Evolutionary conservation across 2,329 filamentous ascomycete genomes (phyloP).

Genomic region (Lasiodiplodia hormozganensis): DNA sequence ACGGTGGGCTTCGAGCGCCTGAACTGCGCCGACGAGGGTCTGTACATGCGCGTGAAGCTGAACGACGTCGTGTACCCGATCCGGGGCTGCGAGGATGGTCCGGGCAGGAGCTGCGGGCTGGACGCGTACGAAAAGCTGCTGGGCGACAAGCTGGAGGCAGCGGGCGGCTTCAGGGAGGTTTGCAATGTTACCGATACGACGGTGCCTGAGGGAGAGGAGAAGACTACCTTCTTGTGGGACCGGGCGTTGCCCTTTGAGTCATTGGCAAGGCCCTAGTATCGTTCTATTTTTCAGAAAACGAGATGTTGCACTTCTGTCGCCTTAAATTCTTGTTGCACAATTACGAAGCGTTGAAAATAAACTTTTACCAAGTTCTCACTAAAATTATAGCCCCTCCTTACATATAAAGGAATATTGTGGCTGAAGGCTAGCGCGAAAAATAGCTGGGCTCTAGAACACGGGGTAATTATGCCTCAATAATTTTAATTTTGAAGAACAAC

Average conservation of each 20-base stretch:
- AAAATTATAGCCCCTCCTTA: too few species aligned
- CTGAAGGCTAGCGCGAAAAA: too few species aligned
- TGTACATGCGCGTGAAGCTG: conserved; percentile 51
- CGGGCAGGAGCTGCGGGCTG: conserved; percentile 36
- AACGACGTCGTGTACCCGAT: conserved; percentile 69
- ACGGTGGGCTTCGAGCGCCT: conserved; percentile 68
- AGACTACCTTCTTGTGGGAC: conserved; percentile 40
- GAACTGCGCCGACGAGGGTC: conserved; percentile 35
- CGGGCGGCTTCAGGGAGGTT: conserved; percentile 59
- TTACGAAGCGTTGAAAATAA: too few species aligned
- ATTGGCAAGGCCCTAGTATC: conserved; percentile 36
- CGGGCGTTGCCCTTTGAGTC: conserved; percentile 35
- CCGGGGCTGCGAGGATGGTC: conserved; percentile 36
- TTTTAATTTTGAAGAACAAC: too few species aligned
- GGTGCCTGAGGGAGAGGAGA: conserved; percentile 33
- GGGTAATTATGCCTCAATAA: too few species aligned
- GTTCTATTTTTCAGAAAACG: too few species aligned
- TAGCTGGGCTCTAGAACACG: too few species aligned
- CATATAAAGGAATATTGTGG: too few species aligned
- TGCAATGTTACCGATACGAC: conserved; percentile 44
- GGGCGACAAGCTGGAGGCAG: conserved; percentile 52
- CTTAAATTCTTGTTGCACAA: too few species aligned
- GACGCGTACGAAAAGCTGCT: conserved; percentile 56
- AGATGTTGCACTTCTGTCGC: too few species aligned
- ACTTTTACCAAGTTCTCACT: too few species aligned